Evolutionary conservation across 2,329 filamentous ascomycete species (phyloP).

Genomic region (Epichloe glyceriae): DNA sequence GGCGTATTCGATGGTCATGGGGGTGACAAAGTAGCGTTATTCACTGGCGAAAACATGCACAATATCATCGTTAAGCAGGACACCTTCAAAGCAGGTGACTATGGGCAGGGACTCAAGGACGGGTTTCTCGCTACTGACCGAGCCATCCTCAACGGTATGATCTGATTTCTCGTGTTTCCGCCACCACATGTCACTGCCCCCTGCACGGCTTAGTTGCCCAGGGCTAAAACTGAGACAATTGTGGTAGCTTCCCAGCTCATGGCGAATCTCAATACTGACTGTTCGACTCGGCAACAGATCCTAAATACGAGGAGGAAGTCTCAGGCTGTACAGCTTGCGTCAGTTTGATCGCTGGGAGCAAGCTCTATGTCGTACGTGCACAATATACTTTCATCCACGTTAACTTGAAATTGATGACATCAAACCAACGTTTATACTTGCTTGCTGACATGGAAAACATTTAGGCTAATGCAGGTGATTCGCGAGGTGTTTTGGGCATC

Average conservation of each 20-base stretch:
- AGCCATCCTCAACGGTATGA: constrained; percentile 83
- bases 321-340: constrained; percentile 96
- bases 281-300: constrained; percentile 45
- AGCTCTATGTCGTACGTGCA: constrained; percentile 81
- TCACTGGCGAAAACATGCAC: constrained; percentile 84
- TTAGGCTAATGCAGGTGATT: constrained; percentile 94
- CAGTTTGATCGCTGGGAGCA: constrained; percentile 74
- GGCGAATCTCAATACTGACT: constrained; percentile 1
- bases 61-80: constrained; percentile 93
- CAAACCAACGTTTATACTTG: neutral
- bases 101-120: constrained; percentile 93
- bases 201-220: neutral
- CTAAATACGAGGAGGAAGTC: constrained; percentile 93
- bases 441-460: constrained; percentile 8
- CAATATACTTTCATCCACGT: neutral
- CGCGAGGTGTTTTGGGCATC: constrained; percentile 84
- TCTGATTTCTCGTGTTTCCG: neutral
- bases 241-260: neutral
- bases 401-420: neutral
- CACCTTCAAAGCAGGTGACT: constrained; percentile 78
- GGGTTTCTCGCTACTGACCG: constrained; percentile 92
- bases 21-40: constrained; percentile 89
- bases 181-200: neutral
- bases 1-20: constrained; percentile 97
- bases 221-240: neutral